A percentile compares a stretch with the other conserved stretches of the same genome.
Conservation (phyloP, 2,329 filamentous ascomycete genomes). For the Bretziella fagacearum region DNA sequence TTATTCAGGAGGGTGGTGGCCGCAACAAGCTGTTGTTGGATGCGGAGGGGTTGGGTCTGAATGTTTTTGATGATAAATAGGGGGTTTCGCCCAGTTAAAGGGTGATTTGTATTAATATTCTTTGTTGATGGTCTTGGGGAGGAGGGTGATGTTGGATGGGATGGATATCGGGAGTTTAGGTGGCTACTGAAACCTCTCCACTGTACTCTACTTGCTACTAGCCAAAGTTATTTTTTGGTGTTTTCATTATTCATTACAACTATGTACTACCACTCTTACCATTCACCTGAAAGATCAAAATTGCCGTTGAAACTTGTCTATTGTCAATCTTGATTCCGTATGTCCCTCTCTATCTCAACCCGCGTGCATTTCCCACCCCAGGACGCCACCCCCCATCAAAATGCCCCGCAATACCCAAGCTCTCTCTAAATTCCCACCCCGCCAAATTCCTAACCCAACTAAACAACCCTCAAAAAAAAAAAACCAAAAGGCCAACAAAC, state of each 20-base stretch:
- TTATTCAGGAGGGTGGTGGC: conserved; percentile 70
- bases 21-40: conserved; percentile 93
- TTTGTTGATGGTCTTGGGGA: neutral
- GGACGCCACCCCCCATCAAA: neutral
- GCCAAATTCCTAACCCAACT: neutral
- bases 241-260: neutral
- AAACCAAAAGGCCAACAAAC: too few relatives aligned
- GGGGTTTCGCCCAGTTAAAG: neutral
- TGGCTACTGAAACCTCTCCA: conserved; percentile 13
- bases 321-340: too few relatives aligned
- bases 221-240: neutral
- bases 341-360: too few relatives aligned
- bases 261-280: too few relatives aligned
- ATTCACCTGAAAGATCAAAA: too few relatives aligned
- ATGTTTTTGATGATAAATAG: conserved; percentile 44
- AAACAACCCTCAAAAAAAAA: too few relatives aligned
- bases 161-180: neutral
- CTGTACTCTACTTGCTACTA: conserved; percentile 12
- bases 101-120: conserved; percentile 9
- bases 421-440: neutral
- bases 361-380: too few relatives aligned
- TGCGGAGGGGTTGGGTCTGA: conserved; percentile 75
- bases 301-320: too few relatives aligned
- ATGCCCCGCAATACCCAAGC: conserved; percentile 7
- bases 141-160: neutral